A percentile compares a stretch with the other conserved stretches of the same genome.
Evolutionary conservation across 345 rosid genomes (phyloP).

Genomic region (Salix udensis): DNA sequence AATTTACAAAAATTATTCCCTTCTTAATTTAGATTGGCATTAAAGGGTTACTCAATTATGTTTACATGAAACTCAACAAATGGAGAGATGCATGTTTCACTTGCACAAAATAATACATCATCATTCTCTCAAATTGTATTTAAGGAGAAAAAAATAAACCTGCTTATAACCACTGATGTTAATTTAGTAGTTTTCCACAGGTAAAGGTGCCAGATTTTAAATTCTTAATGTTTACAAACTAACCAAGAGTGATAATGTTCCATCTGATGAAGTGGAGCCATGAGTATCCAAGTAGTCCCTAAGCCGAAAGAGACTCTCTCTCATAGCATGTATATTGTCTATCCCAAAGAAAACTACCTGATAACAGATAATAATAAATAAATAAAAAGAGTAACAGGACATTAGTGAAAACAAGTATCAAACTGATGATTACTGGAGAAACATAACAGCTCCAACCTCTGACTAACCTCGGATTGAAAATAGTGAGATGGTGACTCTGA

Average conservation of each 20-base stretch:
- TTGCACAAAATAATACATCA: background rate
- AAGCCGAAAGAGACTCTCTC: conserved; percentile 95
- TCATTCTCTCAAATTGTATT: background rate
- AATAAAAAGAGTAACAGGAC: conserved; percentile 1
- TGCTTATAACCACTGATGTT: background rate
- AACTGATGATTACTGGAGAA: conserved; percentile 18
- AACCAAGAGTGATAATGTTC: conserved; percentile 93
- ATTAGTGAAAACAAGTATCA: conserved; percentile 15
- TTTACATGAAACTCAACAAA: background rate
- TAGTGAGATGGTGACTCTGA: conserved; percentile 96
- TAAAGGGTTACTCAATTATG: background rate
- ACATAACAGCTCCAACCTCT: conserved; percentile 23
- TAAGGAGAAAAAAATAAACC: background rate
- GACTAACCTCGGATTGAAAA: conserved; percentile 87
- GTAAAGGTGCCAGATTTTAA: background rate
- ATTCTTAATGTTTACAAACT: conserved; percentile 22
- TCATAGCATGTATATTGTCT: conserved; percentile 98
- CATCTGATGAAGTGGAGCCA: conserved; percentile 92
- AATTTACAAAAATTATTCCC: too few relatives aligned
- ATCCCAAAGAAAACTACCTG: conserved; percentile 97
- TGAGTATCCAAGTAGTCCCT: conserved; percentile 94
- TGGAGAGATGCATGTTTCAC: background rate
- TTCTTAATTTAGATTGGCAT: too few relatives aligned
- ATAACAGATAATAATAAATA: conserved; percentile 2
- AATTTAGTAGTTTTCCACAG: background rate